Conservation (phyloP, 129 eudicot species). For the Rutidosis leptorrhynchoides region DNA sequence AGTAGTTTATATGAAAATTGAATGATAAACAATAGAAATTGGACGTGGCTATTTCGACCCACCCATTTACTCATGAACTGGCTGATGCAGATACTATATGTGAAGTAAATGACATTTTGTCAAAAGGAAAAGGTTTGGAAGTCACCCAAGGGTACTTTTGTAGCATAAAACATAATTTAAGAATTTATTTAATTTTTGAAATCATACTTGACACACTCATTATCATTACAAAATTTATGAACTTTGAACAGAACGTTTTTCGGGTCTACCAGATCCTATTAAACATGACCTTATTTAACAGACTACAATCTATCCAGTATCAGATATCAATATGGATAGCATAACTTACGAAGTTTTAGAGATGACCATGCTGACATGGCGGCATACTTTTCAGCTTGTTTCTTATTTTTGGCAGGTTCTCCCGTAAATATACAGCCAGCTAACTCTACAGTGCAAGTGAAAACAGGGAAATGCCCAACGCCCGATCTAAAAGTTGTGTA, state of each 20-base stretch:
- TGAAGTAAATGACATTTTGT: too few species aligned
- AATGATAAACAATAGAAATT: background rate
- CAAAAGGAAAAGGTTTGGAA: too few species aligned
- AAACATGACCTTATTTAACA: too few species aligned
- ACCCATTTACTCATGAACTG: background rate
- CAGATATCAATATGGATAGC: background rate
- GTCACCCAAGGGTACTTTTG: too few species aligned
- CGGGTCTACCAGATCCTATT: too few species aligned
- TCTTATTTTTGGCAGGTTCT: slow-evolving; percentile 87
- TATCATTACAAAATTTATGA: background rate
- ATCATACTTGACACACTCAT: background rate
- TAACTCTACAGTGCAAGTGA: slow-evolving; percentile 84
- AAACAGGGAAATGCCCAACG: slow-evolving; percentile 79
- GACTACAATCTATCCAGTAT: too few species aligned
- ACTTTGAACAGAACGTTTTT: too few species aligned
- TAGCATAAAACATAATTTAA: background rate
- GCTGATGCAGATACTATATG: background rate
- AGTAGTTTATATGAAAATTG: background rate
- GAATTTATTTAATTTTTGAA: background rate
- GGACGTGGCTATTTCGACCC: background rate
- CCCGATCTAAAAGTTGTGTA: slow-evolving; percentile 80
- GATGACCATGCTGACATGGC: slow-evolving; percentile 97
- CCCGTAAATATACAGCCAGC: slow-evolving; percentile 84
- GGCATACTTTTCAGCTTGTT: slow-evolving; percentile 96
- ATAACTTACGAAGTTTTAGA: slow-evolving; percentile 66